Conservation (phyloP, 2,329 filamentous ascomycete genomes). For the Dothideomycetes sp. region DNA sequence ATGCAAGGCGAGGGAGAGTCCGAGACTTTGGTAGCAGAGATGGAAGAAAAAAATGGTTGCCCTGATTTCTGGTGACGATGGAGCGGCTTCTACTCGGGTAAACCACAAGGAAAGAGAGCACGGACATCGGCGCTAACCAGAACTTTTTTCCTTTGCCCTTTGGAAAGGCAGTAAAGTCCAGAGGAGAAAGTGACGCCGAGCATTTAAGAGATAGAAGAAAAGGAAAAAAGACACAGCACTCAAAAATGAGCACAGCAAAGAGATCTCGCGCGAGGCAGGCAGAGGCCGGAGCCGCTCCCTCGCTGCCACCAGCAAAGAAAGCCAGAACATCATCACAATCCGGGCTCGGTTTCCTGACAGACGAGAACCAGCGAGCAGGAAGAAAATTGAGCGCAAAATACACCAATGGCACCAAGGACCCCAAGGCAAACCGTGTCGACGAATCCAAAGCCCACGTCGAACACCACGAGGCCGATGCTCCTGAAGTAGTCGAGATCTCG, state of each 20-base stretch:
- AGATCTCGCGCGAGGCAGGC: conserved; percentile 22
- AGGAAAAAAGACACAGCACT: too few relatives aligned
- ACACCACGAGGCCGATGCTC: conserved; percentile 36
- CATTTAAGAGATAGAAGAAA: too few relatives aligned
- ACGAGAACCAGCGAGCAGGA: conserved; percentile 26
- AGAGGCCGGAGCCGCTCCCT: conserved; percentile 22
- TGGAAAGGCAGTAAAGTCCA: too few relatives aligned
- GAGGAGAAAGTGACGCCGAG: not conserved
- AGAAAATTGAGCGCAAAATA: conserved; percentile 37
- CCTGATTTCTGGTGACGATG: too few relatives aligned
- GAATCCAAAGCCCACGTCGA: conserved; percentile 49
- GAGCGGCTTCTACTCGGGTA: too few relatives aligned
- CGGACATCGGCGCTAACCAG: too few relatives aligned
- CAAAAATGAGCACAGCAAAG: conserved; percentile 27
- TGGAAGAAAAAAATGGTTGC: too few relatives aligned
- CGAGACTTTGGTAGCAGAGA: too few relatives aligned
- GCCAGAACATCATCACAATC: conserved; percentile 27
- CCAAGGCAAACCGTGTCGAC: conserved; percentile 45
- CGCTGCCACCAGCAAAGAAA: conserved; percentile 24
- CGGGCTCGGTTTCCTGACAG: conserved; percentile 27
- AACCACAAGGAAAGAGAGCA: too few relatives aligned
- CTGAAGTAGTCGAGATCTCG: conserved; percentile 40
- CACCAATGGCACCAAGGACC: conserved; percentile 44
- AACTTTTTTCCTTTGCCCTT: conserved; percentile 10
- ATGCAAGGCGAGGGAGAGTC: too few relatives aligned